Percentiles rank a stretch among this genome's conserved stretches.
Conservation (phyloP, 495 filamentous ascomycete species). For the Aspergillus taichungensis region DNA sequence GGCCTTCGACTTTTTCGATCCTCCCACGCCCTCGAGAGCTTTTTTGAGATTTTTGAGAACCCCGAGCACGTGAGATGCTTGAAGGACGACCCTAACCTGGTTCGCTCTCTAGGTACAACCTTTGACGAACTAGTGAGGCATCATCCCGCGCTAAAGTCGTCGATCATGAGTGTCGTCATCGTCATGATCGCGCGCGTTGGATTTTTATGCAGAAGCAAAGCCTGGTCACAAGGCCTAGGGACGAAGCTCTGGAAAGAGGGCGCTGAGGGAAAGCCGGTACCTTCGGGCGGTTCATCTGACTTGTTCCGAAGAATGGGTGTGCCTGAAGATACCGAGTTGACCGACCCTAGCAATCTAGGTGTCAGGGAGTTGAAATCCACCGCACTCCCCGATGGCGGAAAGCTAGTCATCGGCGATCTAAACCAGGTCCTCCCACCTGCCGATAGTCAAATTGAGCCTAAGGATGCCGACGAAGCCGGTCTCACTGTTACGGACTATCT, state of each 20-base stretch:
- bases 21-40: conserved; percentile 71
- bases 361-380: conserved; percentile 22
- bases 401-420: conserved; percentile 26
- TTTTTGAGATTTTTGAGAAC: conserved; percentile 91
- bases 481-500: conserved; percentile 60
- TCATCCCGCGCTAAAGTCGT: conserved; percentile 71
- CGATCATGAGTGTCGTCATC: conserved; percentile 69
- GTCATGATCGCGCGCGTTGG: conserved; percentile 76
- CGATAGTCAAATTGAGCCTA: conserved; percentile 30
- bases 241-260: conserved; percentile 66
- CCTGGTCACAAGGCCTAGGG: conserved; percentile 59
- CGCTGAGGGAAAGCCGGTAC: conserved; percentile 20
- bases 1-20: conserved; percentile 87
- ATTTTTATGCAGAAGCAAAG: conserved; percentile 57
- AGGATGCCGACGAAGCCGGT: conserved; percentile 38
- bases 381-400: conserved; percentile 31
- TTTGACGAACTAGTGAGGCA: conserved; percentile 95
- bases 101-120: conserved; percentile 56
- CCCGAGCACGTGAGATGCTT: conserved; percentile 79
- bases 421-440: conserved; percentile 18
- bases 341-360: conserved; percentile 23
- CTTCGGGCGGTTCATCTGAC: conserved; percentile 24
- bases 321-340: conserved; percentile 17
- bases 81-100: conserved; percentile 52
- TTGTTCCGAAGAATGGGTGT: conserved; percentile 29